Percentiles rank a stretch among this genome's conserved stretches.
Conservation (phyloP, 2,329 filamentous ascomycete genomes). For the Ceratocystis destructans region DNA sequence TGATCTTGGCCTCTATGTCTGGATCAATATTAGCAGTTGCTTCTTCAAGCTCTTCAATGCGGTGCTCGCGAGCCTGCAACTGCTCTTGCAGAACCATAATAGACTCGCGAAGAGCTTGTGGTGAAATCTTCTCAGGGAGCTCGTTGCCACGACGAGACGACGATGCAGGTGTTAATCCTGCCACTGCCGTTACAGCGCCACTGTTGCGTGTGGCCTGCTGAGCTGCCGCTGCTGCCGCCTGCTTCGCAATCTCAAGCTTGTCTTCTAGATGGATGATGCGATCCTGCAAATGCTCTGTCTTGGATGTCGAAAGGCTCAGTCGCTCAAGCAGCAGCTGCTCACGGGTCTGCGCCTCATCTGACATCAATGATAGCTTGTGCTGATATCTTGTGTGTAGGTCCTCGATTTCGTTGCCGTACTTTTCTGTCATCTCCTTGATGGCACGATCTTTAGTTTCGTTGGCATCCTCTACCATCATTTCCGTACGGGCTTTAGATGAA, state of each 20-base stretch:
- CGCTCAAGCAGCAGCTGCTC: slow-evolving; percentile 72
- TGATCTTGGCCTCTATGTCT: slow-evolving; percentile 67
- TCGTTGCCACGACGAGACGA: slow-evolving; percentile 25
- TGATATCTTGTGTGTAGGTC: slow-evolving; percentile 65
- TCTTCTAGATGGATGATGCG: slow-evolving; percentile 76
- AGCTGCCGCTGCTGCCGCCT: slow-evolving; percentile 71
- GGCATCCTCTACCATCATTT: slow-evolving; percentile 73
- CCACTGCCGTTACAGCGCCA: slow-evolving; percentile 24
- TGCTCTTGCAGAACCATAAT: slow-evolving; percentile 96
- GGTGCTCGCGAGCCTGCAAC: slow-evolving; percentile 80
- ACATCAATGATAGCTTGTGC: slow-evolving; percentile 54
- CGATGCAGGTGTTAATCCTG: not conserved
- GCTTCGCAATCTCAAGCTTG: slow-evolving; percentile 77
- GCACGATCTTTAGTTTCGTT: slow-evolving; percentile 51
- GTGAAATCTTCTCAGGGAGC: slow-evolving; percentile 74
- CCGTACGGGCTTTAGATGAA: slow-evolving; percentile 64
- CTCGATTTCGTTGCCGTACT: slow-evolving; percentile 56
- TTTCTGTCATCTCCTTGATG: slow-evolving; percentile 38
- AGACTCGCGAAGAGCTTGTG: slow-evolving; percentile 86
- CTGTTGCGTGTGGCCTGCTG: slow-evolving; percentile 53
- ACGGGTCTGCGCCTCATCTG: slow-evolving; percentile 68
- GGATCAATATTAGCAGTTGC: slow-evolving; percentile 55
- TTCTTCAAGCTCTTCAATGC: slow-evolving; percentile 75
- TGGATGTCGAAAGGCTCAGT: slow-evolving; percentile 68
- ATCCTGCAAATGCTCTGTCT: slow-evolving; percentile 74